Conservation (phyloP, 2,329 filamentous ascomycete species). For the Pezizomycotina sp. region DNA sequence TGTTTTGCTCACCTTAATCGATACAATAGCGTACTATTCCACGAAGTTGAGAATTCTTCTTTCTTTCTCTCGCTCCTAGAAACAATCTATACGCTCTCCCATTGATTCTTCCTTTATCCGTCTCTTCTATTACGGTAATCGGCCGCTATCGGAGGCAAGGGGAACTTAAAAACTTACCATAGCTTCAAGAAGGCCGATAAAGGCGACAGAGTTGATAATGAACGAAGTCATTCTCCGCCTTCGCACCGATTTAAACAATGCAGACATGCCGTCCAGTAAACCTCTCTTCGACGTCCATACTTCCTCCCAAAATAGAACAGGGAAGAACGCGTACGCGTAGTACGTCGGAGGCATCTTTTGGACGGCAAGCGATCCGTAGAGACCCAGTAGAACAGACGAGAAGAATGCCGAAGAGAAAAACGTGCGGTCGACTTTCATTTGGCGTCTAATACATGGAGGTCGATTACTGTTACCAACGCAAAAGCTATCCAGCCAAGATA, state of each 20-base stretch:
- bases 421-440: slow-evolving; percentile 42
- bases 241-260: slow-evolving; percentile 48
- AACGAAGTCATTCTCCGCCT: slow-evolving; percentile 44
- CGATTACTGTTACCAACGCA: slow-evolving; percentile 72
- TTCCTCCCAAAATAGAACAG: slow-evolving; percentile 91
- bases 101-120: no score
- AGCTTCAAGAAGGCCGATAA: slow-evolving; percentile 60
- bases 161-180: slow-evolving; percentile 31
- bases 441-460: slow-evolving; percentile 68
- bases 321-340: slow-evolving; percentile 83
- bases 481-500: slow-evolving; percentile 95
- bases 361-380: slow-evolving; percentile 65
- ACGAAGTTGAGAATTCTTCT: no score
- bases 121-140: no score
- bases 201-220: slow-evolving; percentile 46
- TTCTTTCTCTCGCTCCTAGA: no score
- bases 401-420: slow-evolving; percentile 47
- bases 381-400: slow-evolving; percentile 50
- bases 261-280: slow-evolving; percentile 46
- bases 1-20: no score
- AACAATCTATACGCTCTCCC: no score
- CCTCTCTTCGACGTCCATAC: slow-evolving; percentile 63
- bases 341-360: slow-evolving; percentile 70
- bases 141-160: slow-evolving; percentile 1
- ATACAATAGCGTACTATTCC: no score